Evolutionary conservation across 805 yeast genomes (phyloP).

Genomic region (Candida piceae): DNA sequence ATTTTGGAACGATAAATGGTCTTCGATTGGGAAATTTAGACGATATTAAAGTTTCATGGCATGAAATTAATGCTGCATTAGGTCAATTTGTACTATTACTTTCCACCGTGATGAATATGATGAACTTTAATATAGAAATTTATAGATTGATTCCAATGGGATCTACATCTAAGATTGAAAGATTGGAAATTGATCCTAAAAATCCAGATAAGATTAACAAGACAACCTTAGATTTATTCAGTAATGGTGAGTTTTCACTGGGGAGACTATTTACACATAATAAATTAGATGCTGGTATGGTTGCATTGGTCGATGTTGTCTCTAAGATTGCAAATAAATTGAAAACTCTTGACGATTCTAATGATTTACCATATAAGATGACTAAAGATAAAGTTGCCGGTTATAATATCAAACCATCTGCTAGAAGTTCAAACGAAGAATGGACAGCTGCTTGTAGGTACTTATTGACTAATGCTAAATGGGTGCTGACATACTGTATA

Average conservation of each 20-base stretch:
- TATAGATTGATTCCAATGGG: slow-evolving; percentile 80
- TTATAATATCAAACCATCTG: slow-evolving; percentile 62
- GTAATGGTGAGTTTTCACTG: slow-evolving; percentile 68
- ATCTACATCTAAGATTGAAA: slow-evolving; percentile 72
- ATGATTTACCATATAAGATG: slow-evolving; percentile 73
- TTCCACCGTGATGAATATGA: slow-evolving; percentile 54
- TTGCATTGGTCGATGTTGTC: slow-evolving; percentile 63
- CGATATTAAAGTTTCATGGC: slow-evolving; percentile 68
- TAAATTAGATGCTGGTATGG: slow-evolving; percentile 76
- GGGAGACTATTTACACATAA: slow-evolving; percentile 71
- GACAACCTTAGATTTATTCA: slow-evolving; percentile 50
- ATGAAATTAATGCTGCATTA: slow-evolving; percentile 85
- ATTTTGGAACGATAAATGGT: slow-evolving; percentile 84
- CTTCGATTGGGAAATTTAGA: slow-evolving; percentile 69
- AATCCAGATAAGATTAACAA: slow-evolving; percentile 32
- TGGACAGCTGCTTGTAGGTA: slow-evolving; percentile 92
- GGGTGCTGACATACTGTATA: slow-evolving; percentile 76
- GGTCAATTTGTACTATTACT: slow-evolving; percentile 77
- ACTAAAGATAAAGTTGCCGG: slow-evolving; percentile 72
- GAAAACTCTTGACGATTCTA: slow-evolving; percentile 42
- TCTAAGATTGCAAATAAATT: slow-evolving; percentile 43
- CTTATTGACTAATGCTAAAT: slow-evolving; percentile 71
- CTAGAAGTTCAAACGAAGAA: slow-evolving; percentile 58
- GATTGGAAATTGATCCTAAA: slow-evolving; percentile 35
- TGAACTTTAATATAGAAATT: slow-evolving; percentile 49